phyloP scores from a whole-genome alignment of 1,284 basidiomycete species.

The Gomphus bonarii region DNA sequence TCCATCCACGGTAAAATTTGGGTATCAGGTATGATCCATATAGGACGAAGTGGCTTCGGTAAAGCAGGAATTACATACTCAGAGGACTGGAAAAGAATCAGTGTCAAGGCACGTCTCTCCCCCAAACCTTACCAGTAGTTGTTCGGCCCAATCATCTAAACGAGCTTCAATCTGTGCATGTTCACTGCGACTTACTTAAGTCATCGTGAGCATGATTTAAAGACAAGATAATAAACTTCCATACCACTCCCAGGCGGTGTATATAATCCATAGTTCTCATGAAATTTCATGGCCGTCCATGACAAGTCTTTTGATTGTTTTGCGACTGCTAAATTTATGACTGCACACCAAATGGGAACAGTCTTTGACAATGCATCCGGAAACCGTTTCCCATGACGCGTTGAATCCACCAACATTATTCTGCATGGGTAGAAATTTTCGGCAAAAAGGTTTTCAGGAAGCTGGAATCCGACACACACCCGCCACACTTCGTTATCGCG shows the following conservation, averaged over 20 bases:
- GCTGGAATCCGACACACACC: slow-evolving; percentile 32
- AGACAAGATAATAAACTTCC: neutral
- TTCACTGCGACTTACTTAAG: slow-evolving; percentile 54
- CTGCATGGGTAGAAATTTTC: slow-evolving; percentile 31
- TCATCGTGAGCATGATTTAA: neutral
- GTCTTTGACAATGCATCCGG: slow-evolving; percentile 95
- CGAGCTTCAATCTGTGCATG: slow-evolving; percentile 57
- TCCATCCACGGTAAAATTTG: slow-evolving; percentile 31
- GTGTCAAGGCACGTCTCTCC: neutral
- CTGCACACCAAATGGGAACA: slow-evolving; percentile 91
- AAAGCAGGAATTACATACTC: slow-evolving; percentile 41
- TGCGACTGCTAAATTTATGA: slow-evolving; percentile 68
- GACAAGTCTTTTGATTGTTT: slow-evolving; percentile 19
- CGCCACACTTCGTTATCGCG: slow-evolving; percentile 42
- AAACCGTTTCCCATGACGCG: slow-evolving; percentile 85
- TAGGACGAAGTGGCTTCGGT: slow-evolving; percentile 43
- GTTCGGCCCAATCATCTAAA: slow-evolving; percentile 56
- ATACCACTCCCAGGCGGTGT: slow-evolving; percentile 42
- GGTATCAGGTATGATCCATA: slow-evolving; percentile 58
- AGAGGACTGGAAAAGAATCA: slow-evolving; percentile 30
- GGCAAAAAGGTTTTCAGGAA: neutral
- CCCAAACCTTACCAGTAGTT: slow-evolving; percentile 39
- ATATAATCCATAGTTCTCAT: slow-evolving; percentile 49
- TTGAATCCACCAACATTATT: slow-evolving; percentile 86
- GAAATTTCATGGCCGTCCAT: slow-evolving; percentile 12